Evolutionary conservation across 371 early-diverging fungal genomes (phyloP), one percentile per base, ranked within the genome.

Genomic region (Lichtheimia ornata): DNA sequence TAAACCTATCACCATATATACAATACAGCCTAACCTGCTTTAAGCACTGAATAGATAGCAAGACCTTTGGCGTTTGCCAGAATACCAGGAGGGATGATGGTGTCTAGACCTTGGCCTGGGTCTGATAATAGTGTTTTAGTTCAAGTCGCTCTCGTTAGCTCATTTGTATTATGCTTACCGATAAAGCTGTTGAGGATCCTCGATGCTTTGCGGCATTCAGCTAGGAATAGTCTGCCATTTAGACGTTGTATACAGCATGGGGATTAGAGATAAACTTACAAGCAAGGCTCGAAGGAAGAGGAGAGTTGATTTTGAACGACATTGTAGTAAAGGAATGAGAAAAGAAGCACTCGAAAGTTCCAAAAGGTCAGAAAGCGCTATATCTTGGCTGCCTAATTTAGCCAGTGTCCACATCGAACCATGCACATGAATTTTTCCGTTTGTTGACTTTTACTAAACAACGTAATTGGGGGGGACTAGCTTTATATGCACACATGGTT

Each of bases 1-100:
- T 35, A 2, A 6, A 35, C 9, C 9, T 11, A 35, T 35, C 35
- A 35, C 35, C 35, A 4, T 35, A 6, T 6, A 5, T 35, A 35
- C 2, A 2, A 22, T 35, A 35, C 11, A 11, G 11, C 5, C 35
- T 35, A 35, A 35, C 96, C 97, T 20, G 92, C 95, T 72, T 96
- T 97, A 58, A 96, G 64, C 6, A 97, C 96, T 0, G 92, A 88
- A 64, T 94, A 79, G 22, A 97, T 91, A 54, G 97, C 97, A 20
- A 97, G 80, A 4, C 97, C 97, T 65, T 92, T 91, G 50, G 96
- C 95, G 53, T 79, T 84, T 49, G 82, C 79, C 27, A 93, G 70
- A 56, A 92, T 88, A 27, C 79, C 66, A 0, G 78, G 67, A 35
- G 94, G 94, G 63, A 94, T 93, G 17, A 91, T 79, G 65, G 86